phyloP scores from a whole-genome alignment of 163 green algal genomes.

The Trebouxiophyceae sp. region DNA sequence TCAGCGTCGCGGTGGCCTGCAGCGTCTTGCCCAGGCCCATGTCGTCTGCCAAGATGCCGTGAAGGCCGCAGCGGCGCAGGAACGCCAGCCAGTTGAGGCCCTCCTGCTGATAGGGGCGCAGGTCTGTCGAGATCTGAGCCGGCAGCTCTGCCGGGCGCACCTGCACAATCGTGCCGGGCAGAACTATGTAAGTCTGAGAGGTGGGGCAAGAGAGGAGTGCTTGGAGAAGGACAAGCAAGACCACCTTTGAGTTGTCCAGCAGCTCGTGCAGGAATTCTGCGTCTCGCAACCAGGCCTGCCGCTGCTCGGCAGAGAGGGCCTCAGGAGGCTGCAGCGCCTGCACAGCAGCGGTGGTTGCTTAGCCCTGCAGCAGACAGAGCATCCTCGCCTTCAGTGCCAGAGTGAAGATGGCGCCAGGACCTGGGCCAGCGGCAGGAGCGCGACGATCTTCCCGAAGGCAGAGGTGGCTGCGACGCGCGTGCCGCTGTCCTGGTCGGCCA shows the following conservation, averaged over 20 bases:
- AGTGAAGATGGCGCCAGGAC: too few species aligned
- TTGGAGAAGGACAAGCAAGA: too few species aligned
- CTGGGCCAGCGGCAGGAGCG: slow-evolving; percentile 84
- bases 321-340: background rate
- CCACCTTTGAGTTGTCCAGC: background rate
- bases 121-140: too few species aligned
- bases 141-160: slow-evolving; percentile 52
- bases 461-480: slow-evolving; percentile 56
- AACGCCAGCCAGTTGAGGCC: slow-evolving; percentile 98
- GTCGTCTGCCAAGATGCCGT: slow-evolving; percentile 90
- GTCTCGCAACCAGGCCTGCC: slow-evolving; percentile 42
- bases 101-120: slow-evolving; percentile 91
- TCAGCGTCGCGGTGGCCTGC: slow-evolving; percentile 76
- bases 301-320: slow-evolving; percentile 49
- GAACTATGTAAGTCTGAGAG: too few species aligned
- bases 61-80: slow-evolving; percentile 84
- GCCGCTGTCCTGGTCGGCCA: slow-evolving; percentile 61
- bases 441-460: slow-evolving; percentile 78
- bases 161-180: too few species aligned
- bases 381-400: too few species aligned
- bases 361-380: background rate
- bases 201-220: too few species aligned
- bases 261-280: slow-evolving; percentile 52
- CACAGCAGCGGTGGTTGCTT: slow-evolving; percentile 1
- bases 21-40: slow-evolving; percentile 78